Conservation (phyloP, 257 asterid species). For the Apocynum venetum region DNA sequence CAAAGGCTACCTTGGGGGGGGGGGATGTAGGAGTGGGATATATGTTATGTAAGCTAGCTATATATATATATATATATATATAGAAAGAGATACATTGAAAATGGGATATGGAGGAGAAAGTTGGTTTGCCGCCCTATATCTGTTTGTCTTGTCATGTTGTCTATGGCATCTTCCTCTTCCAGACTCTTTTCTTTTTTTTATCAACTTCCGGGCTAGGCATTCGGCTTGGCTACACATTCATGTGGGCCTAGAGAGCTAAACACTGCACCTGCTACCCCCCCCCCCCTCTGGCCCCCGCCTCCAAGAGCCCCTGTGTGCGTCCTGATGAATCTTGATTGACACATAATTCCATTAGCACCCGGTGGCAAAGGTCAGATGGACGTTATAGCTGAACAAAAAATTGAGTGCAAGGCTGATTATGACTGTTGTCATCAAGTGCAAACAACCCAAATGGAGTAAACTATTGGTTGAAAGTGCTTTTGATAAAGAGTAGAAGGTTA, state of each 20-base stretch:
- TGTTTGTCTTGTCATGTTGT: constrained; percentile 20
- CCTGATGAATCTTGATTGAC: background rate
- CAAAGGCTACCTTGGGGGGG: background rate
- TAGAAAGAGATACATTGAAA: background rate
- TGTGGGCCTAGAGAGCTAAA: background rate
- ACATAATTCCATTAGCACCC: constrained; percentile 4
- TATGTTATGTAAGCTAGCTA: no score
- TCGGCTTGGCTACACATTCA: background rate
- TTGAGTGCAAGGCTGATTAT: constrained; percentile 1
- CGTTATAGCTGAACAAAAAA: background rate
- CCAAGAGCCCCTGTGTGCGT: background rate
- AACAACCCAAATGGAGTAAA: background rate
- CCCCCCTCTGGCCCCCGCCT: background rate
- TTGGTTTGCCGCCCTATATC: constrained; percentile 26
- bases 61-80: background rate
- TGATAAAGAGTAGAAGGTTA: no score
- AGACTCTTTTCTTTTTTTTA: background rate
- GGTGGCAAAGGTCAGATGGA: constrained; percentile 4
- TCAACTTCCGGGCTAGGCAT: background rate
- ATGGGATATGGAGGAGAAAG: constrained; percentile 7
- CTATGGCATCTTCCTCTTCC: constrained; percentile 9
- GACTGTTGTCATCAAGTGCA: background rate
- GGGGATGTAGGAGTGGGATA: no score
- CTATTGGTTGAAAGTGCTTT: background rate
- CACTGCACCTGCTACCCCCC: background rate